Conservation (phyloP, 768 basidiomycete species). For the Lyophyllum semitale region DNA sequence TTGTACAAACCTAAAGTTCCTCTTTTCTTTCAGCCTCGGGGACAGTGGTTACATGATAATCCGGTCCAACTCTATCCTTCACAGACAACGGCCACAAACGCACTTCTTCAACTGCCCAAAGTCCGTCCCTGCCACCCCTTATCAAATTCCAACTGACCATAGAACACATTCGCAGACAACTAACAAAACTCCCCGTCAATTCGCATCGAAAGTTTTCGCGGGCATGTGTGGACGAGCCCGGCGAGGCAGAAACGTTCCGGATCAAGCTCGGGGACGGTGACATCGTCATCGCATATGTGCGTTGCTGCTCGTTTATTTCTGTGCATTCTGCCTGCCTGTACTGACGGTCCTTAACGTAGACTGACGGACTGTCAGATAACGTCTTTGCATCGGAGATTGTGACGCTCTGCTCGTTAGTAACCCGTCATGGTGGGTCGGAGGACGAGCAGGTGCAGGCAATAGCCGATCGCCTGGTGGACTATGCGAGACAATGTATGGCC, state of each 20-base stretch:
- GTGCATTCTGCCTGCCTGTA: neutral
- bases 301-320: slow-evolving; percentile 8
- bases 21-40: slow-evolving; percentile 53
- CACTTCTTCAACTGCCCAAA: slow-evolving; percentile 61
- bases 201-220: slow-evolving; percentile 42
- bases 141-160: slow-evolving; percentile 16
- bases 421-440: slow-evolving; percentile 57
- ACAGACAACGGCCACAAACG: slow-evolving; percentile 51
- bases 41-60: slow-evolving; percentile 78
- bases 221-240: slow-evolving; percentile 56
- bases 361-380: slow-evolving; percentile 58
- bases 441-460: slow-evolving; percentile 66
- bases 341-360: slow-evolving; percentile 31
- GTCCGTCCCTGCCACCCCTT: slow-evolving; percentile 27
- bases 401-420: slow-evolving; percentile 67
- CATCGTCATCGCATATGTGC: slow-evolving; percentile 51
- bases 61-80: slow-evolving; percentile 63
- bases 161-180: slow-evolving; percentile 40
- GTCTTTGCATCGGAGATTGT: slow-evolving; percentile 73
- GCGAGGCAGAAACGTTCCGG: slow-evolving; percentile 46
- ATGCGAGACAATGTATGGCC: slow-evolving; percentile 70
- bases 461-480: slow-evolving; percentile 72
- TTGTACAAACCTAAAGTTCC: neutral
- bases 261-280: slow-evolving; percentile 51
- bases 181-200: slow-evolving; percentile 54